Base-by-base conservation (phyloP, 352 stramenopile genomes). In the Pythium aristosporum region DNA sequence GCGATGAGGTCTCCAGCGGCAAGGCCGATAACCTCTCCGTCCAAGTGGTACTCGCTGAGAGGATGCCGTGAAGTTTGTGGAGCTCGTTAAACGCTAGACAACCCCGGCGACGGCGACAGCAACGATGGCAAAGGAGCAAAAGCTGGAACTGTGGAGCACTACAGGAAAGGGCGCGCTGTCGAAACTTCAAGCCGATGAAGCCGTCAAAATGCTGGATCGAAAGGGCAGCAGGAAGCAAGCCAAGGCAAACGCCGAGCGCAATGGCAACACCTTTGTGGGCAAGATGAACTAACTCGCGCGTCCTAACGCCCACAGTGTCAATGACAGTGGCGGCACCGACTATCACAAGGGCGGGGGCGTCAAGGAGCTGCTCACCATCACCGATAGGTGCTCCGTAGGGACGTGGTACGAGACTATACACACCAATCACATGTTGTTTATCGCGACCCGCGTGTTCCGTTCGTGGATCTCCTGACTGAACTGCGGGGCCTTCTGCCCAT, bases 371-470 rank as follows among this genome's bases (percentile, higher is more conserved):
- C 77, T 99, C 32, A 96, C 98, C 18, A 75, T 99, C 37, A 98
- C 99, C 7, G 98, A 99, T 83, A 97, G 98, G 34, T 98, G 90
- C 28, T 96, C 93, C n/a, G 85, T 98, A 32, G 96, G 85, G 65
- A 99, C 96, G 18, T 97, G 98, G 69, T 85, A 91, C 53, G 76
- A 74, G 8, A 71, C 99, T 68, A 87, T 99, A 21, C 97, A 99
- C 77, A 99, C 98, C 54, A 95, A 99, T 79, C 98, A 98, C 77
- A 99, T 99, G 55, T 74, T 99, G 20, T 99, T 99, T 70, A 98
- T 99, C 73, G 95, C 91, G 8, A 91, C 81, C 42, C 82, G 97
- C 46, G 97, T 97, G 21, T 99, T 99, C 73, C 94, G 99, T 80
- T 77, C 88, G 25, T 97, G 42, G 97, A 99, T 68, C 82, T 99